Evolutionary conservation across 441 rosid species (phyloP).

Genomic region (Euphorbia celastroides): DNA sequence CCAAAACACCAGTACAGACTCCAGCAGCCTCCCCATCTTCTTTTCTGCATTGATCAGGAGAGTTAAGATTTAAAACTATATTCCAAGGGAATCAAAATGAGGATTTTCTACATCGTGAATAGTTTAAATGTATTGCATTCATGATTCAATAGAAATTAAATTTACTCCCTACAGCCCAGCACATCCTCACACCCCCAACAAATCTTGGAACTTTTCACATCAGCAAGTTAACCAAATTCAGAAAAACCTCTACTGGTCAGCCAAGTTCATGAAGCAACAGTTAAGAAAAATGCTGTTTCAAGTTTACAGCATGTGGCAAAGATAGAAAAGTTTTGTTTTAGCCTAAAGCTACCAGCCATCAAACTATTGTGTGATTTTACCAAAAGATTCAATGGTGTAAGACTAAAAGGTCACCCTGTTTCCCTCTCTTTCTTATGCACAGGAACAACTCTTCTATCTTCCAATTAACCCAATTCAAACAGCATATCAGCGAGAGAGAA

Average conservation of each 20-base stretch:
- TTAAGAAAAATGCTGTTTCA: background rate
- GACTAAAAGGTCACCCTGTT: background rate
- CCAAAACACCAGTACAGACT: slow-evolving; percentile 77
- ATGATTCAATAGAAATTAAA: background rate
- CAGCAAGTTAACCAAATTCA: background rate
- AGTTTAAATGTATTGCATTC: no score
- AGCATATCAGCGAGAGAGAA: background rate
- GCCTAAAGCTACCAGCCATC: background rate
- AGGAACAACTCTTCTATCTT: background rate
- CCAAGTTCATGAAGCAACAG: background rate
- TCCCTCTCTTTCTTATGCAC: background rate
- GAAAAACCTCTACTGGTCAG: background rate
- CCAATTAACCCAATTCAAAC: background rate
- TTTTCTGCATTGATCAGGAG: slow-evolving; percentile 43
- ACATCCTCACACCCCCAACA: background rate
- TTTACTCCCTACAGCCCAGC: background rate
- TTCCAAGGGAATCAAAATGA: background rate
- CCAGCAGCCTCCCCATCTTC: slow-evolving; percentile 88
- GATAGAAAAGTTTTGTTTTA: background rate
- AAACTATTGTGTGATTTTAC: background rate
- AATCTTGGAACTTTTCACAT: background rate
- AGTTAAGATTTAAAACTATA: slow-evolving; percentile 1
- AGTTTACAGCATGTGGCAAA: background rate
- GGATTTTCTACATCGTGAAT: background rate
- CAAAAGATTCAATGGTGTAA: background rate